Conservation (phyloP, 2,329 filamentous ascomycete species). For the Fusarium palustre region DNA sequence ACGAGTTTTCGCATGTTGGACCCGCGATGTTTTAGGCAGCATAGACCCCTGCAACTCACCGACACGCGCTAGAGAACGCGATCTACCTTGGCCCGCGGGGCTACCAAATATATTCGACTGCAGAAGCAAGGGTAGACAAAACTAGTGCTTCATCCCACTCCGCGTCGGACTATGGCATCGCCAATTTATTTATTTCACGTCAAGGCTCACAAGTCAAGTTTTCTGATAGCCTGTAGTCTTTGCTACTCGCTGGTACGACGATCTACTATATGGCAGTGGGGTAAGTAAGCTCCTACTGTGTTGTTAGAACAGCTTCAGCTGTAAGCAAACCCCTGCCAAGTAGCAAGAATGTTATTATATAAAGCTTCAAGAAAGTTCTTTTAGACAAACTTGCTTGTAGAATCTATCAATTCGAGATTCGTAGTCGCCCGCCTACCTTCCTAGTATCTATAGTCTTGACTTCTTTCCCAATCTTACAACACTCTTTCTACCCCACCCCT, state of each 20-base stretch:
- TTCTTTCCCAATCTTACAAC: neutral
- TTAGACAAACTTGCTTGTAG: neutral
- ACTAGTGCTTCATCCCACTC: neutral
- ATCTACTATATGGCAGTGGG: slow-evolving; percentile 22
- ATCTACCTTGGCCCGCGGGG: slow-evolving; percentile 13
- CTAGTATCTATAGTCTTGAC: neutral
- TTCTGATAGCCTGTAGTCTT: neutral
- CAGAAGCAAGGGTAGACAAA: neutral
- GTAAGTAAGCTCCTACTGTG: neutral
- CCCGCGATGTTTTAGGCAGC: slow-evolving; percentile 41
- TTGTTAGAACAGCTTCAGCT: slow-evolving; percentile 32
- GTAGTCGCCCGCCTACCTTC: neutral
- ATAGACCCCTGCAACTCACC: slow-evolving; percentile 27
- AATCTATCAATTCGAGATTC: neutral
- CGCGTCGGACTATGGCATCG: accelerated
- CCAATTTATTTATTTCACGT: neutral
- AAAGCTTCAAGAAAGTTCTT: slow-evolving; percentile 29
- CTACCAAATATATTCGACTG: neutral
- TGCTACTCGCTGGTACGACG: slow-evolving; percentile 7
- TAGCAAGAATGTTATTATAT: slow-evolving; percentile 22
- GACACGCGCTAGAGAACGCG: slow-evolving; percentile 32
- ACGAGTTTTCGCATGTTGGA: slow-evolving; percentile 44
- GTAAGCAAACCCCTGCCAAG: neutral
- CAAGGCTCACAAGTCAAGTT: neutral
- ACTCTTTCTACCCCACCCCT: neutral